phyloP scores from a whole-genome alignment of 2,329 filamentous ascomycete species.

The Neonectria ditissima region DNA sequence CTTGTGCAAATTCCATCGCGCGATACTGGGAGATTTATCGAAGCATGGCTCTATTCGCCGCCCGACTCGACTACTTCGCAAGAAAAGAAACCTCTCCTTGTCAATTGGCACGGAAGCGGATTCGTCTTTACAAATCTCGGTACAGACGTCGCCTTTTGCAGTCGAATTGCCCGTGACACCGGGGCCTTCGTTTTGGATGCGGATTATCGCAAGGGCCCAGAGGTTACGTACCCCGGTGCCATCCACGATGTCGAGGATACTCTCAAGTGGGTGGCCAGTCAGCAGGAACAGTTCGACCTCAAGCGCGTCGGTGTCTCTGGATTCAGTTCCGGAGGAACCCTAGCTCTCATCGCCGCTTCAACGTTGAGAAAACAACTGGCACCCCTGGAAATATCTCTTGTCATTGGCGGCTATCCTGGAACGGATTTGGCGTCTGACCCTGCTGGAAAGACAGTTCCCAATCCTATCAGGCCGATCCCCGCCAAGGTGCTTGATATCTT shows the following conservation, averaged over 20 bases:
- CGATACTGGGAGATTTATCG: conserved; percentile 17
- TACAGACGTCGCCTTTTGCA: conserved; percentile 17
- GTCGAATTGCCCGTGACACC: conserved; percentile 9
- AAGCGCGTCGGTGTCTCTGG: conserved; percentile 19
- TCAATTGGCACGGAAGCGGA: conserved; percentile 31
- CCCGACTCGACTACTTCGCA: not conserved
- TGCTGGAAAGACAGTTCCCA: conserved; percentile 9
- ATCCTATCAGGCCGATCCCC: conserved; percentile 14
- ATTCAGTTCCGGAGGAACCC: conserved; percentile 16
- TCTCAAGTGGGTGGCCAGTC: conserved; percentile 14
- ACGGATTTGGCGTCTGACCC: conserved; percentile 13
- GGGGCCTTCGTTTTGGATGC: conserved; percentile 17
- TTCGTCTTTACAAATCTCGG: conserved; percentile 17
- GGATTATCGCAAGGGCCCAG: conserved; percentile 27
- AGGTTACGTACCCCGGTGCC: conserved; percentile 18
- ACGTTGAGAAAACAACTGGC: not conserved
- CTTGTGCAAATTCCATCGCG: conserved; percentile 23
- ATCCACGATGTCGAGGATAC: conserved; percentile 21
- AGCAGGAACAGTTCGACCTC: conserved; percentile 16
- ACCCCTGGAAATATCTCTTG: conserved; percentile 1
- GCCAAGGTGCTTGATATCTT: conserved; percentile 2
- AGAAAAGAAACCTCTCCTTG: conserved; percentile 15
- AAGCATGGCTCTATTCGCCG: conserved; percentile 14
- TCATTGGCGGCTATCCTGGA: conserved; percentile 10
- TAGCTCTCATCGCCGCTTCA: conserved; percentile 15